Evolutionary conservation across 352 stramenopile genomes (phyloP), one percentile per base, ranked within the genome.

Genomic region (Albugo candida): DNA sequence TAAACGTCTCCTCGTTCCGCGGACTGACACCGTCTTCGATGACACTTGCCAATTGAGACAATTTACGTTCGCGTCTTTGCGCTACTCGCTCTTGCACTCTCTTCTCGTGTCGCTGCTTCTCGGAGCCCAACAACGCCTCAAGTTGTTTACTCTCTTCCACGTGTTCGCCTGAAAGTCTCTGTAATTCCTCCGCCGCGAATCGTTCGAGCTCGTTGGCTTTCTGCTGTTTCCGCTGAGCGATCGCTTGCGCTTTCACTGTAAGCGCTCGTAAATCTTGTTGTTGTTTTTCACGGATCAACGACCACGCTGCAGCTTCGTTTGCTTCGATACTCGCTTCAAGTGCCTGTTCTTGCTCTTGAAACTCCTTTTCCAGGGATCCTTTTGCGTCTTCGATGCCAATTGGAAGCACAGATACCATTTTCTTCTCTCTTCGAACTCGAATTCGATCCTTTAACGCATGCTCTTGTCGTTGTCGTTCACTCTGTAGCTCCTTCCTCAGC

Each of bases 71-170:
- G 21, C 55, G 49, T 65, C 54, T 36, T 75, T 77, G n/a, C 61
- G 56, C 65, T 14, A 83, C 75, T 0, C 70, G 59, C 34, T 83
- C 67, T 11, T 79, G 57, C 11, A 79, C 41, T 1, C 59, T 56
- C 16, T 58, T 59, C 43, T 83, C 67, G 58, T 83, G 65, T 27
- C 66, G 58, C 47, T 68, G 60, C 12, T 58, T 58, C 49, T 74
- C 65, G 13, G 51, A 41, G 35, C 59, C 56, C 3, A 73, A 42
- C n/a, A 49, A 40, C 4, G 44, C 24, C 39, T 69, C 43, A 12
- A 73, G 49, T 5, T 50, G 48, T 31, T 54, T 49, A 1, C 54
- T 53, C 27, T 67, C 61, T 21, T 59, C 51, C 24, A 60, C 53
- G 35, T 76, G 64, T 2, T 56, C 47, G 3, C 53, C 36, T 48